These are phyloP conservation scores for Coleophoma crateriformis DNA, from an alignment of 2,329 filamentous ascomycete genomes.

Conservation along the genomic window DNA sequence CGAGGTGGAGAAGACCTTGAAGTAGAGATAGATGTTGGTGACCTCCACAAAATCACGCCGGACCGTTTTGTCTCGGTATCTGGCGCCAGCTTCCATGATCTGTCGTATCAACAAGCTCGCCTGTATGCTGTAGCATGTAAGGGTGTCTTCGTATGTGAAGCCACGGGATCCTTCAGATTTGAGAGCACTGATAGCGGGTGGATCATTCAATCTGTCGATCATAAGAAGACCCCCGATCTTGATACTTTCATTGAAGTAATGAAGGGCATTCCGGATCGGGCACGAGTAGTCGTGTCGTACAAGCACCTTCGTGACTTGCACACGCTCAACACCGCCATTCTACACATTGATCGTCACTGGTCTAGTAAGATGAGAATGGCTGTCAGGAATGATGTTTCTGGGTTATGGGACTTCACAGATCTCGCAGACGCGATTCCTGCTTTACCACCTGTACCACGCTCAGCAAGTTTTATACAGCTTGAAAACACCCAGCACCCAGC, in stretches of 20 bases:
- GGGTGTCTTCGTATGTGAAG: constrained; percentile 93
- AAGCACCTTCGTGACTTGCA: constrained; percentile 93
- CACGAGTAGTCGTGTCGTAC: constrained; percentile 89
- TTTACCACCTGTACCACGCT: constrained; percentile 63
- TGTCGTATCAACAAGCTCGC: constrained; percentile 97
- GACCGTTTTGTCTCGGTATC: constrained; percentile 93
- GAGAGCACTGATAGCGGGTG: constrained; percentile 88
- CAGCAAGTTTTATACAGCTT: constrained; percentile 87
- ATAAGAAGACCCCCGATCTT: constrained; percentile 84
- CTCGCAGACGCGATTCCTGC: constrained; percentile 77
- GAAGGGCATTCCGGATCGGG: constrained; percentile 74
- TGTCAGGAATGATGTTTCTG: constrained; percentile 81
- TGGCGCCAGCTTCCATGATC: constrained; percentile 88
- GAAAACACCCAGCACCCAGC: constrained; percentile 83
- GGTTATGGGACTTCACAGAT: constrained; percentile 91
- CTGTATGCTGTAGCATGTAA: constrained; percentile 88
- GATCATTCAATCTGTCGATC: constrained; percentile 88
- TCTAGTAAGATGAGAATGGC: constrained; percentile 90
- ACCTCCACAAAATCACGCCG: constrained; percentile 91
- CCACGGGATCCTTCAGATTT: constrained; percentile 89
- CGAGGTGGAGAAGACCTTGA: constrained; percentile 84
- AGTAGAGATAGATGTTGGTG: constrained; percentile 77
- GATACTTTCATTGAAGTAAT: constrained; percentile 88
- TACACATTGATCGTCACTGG: constrained; percentile 94
- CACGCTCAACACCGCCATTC: constrained; percentile 86